Percentiles rank a stretch among this genome's conserved stretches.
Evolutionary conservation across 225 moss, liverwort and hornwort genomes (phyloP).

Genomic region (Bryoerythrophyllum caledonicum): DNA sequence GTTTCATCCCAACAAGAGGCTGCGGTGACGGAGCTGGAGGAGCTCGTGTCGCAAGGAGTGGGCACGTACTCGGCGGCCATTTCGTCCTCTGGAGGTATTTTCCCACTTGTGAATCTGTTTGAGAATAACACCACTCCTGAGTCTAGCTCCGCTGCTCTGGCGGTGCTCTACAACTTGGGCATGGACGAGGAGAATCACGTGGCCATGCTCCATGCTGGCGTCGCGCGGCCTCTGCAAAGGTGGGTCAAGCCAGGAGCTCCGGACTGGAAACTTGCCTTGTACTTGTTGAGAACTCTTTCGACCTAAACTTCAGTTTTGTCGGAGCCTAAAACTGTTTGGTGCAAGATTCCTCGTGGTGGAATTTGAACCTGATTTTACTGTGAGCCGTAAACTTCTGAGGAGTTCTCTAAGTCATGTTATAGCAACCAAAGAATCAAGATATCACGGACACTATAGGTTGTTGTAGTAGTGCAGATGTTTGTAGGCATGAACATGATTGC

Average conservation of each 20-base stretch:
- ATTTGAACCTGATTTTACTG: no score
- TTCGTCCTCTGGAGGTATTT: slow-evolving; percentile 60
- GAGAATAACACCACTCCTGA: slow-evolving; percentile 33
- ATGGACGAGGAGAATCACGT: slow-evolving; percentile 68
- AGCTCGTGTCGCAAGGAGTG: slow-evolving; percentile 63
- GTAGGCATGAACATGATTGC: no score
- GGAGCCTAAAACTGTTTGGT: no score
- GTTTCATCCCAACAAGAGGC: slow-evolving; percentile 46
- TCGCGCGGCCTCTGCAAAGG: slow-evolving; percentile 43
- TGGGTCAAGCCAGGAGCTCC: slow-evolving; percentile 47
- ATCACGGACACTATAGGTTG: no score
- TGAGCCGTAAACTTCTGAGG: no score
- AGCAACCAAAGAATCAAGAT: no score
- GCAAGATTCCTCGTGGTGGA: no score
- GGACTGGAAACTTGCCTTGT: slow-evolving; percentile 70
- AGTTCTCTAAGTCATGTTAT: no score
- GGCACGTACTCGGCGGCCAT: slow-evolving; percentile 59
- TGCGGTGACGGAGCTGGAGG: slow-evolving; percentile 52
- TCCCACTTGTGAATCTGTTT: slow-evolving; percentile 58
- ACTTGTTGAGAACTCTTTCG: slow-evolving; percentile 64
- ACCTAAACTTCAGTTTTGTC: slow-evolving; percentile 24
- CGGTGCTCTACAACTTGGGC: slow-evolving; percentile 66
- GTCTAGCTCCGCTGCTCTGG: slow-evolving; percentile 56
- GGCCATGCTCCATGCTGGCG: slow-evolving; percentile 60
- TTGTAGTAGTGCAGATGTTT: no score